Evolutionary conservation across 2,329 filamentous ascomycete genomes (phyloP).

Genomic region (Ophiosphaerella herpotricha): DNA sequence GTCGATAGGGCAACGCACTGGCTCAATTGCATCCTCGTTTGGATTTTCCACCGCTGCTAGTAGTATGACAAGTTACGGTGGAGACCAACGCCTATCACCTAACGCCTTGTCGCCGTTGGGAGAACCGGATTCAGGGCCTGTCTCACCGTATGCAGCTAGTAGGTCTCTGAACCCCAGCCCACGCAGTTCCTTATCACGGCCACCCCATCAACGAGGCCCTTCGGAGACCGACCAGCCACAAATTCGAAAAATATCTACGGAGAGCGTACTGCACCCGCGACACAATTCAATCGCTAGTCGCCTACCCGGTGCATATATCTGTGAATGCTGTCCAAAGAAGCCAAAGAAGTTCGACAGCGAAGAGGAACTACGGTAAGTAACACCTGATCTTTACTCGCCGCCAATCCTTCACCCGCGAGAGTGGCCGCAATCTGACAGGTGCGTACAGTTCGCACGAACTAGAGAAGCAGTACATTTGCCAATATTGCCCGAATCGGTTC

Average conservation of each 20-base stretch:
- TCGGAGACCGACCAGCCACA: conserved; percentile 48
- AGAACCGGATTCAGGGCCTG: conserved; percentile 59
- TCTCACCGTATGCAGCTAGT: conserved; percentile 60
- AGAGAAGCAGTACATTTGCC: conserved; percentile 95
- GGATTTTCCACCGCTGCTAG: conserved; percentile 63
- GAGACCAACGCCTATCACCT: conserved; percentile 65
- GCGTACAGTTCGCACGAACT: conserved; percentile 75
- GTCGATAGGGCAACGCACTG: conserved; percentile 64
- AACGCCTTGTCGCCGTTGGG: conserved; percentile 62
- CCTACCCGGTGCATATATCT: conserved; percentile 69
- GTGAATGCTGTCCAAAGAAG: conserved; percentile 96
- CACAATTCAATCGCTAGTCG: conserved; percentile 55
- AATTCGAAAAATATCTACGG: conserved; percentile 55
- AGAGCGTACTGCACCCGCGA: conserved; percentile 52
- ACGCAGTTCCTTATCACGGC: conserved; percentile 45
- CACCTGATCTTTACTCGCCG: conserved; percentile 30
- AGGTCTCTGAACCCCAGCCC: conserved; percentile 51
- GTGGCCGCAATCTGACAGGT: conserved; percentile 24
- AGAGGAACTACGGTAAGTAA: conserved; percentile 78
- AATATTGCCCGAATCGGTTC: conserved; percentile 91
- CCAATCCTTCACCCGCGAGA: conserved; percentile 17
- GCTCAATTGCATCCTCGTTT: conserved; percentile 66
- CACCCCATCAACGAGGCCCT: conserved; percentile 47
- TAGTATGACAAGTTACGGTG: conserved; percentile 68
- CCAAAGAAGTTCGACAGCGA: conserved; percentile 90